Base-by-base conservation (phyloP, 2,329 filamentous ascomycete species). In the Phaeoacremonium minimum region DNA sequence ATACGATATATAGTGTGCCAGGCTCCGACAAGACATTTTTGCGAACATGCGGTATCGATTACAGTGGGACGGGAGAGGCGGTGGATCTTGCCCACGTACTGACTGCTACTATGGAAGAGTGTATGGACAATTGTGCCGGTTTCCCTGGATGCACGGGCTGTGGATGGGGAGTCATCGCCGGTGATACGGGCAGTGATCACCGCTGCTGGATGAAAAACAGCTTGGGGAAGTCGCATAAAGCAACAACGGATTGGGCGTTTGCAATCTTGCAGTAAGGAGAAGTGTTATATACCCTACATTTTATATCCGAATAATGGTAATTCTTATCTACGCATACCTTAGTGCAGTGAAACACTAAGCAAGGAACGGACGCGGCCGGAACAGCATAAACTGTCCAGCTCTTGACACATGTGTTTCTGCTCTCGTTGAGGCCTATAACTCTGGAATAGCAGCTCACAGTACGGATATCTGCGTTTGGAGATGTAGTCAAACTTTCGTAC, bases 21-120 rank as follows among this genome's bases (percentile, higher is more conserved):
- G 56, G 58, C 7, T 64, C 63, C 4, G 47, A 57, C 7, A 64
- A 61, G 42, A 49, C 40, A 7, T 73, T 73, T 52, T 44, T 63
- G 15, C 66, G 64, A 6, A 35, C 65, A 14, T 73, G 69, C 48
- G 68, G 66, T 18, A 47, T 70, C 37, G 69, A 73, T 49, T 70
- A 66, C 46, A 59, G 52, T 41, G 58, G 60, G n/a, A 41, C 39
- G 3, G 47, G 43, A 14, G 48, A 50, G n/a, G 60, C 63, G 26
- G 46, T 47, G 13, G 54, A 57, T 30, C 35, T 55, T 4, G 32
- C 38, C 5, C 37, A 58, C 18, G 48, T 61, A 9, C 48, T 43
- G 14, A 60, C 61, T 1, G 46, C 48, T 33, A 60, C 45, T 40
- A 57, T 61, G 45, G 46, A 53, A 15, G 60, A 63, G 28, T 66